Evolutionary conservation across 768 basidiomycete genomes (phyloP).

Genomic region (Termitomyces sp.): DNA sequence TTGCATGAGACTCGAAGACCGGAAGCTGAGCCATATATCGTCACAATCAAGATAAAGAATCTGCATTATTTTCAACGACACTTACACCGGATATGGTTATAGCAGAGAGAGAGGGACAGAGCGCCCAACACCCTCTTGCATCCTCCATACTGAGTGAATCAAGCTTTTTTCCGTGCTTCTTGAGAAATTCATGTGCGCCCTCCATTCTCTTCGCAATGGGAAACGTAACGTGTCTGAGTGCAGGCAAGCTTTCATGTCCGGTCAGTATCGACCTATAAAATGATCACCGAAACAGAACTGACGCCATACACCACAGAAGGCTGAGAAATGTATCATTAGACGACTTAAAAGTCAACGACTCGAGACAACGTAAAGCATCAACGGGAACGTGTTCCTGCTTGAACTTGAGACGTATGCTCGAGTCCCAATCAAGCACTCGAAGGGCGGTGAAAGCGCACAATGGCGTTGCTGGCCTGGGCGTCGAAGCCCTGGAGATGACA

Average conservation of each 20-base stretch:
- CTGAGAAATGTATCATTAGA: conserved; percentile 1
- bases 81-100: background rate
- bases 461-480: background rate
- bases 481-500: background rate
- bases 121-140: background rate
- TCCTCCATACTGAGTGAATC: background rate
- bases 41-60: background rate
- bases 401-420: background rate
- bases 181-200: background rate
- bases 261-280: background rate
- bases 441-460: conserved; percentile 2
- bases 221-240: background rate
- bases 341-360: background rate
- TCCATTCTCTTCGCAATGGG: background rate
- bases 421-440: conserved; percentile 1
- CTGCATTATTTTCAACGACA: background rate
- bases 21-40: background rate
- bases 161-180: background rate
- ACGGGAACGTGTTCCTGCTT: background rate
- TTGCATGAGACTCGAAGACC: background rate
- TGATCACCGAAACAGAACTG: background rate
- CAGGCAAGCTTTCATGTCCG: background rate
- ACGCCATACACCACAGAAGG: conserved; percentile 1
- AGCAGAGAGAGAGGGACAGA: conserved; percentile 1
- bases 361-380: background rate